phyloP scores from a whole-genome alignment of 345 rosid species.

The Mangifera indica region DNA sequence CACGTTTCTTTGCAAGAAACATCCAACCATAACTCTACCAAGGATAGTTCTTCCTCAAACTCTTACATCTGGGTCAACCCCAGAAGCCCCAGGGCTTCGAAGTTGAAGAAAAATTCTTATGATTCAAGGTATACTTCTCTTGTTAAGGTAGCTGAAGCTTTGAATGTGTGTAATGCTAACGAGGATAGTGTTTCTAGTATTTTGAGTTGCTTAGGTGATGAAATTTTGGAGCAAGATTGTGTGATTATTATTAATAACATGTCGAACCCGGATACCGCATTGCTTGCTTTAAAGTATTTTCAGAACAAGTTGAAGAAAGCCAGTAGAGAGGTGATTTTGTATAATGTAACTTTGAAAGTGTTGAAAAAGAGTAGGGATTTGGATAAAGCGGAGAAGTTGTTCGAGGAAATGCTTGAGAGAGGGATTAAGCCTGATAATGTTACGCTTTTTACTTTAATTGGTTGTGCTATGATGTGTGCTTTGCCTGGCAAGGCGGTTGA shows the following conservation, averaged over 20 bases:
- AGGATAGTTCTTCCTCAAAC: constrained; percentile 35
- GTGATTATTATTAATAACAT: constrained; percentile 77
- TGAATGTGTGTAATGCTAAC: constrained; percentile 44
- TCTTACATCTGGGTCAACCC: constrained; percentile 83
- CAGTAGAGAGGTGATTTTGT: constrained; percentile 55
- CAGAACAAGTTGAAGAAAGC: constrained; percentile 41
- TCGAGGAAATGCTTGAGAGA: constrained; percentile 67
- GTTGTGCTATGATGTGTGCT: constrained; percentile 65
- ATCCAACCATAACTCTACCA: constrained; percentile 11
- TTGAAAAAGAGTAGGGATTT: constrained; percentile 68
- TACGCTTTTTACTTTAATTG: constrained; percentile 71
- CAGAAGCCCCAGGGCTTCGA: constrained; percentile 69
- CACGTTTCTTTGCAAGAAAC: constrained; percentile 53
- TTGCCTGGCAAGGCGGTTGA: constrained; percentile 66
- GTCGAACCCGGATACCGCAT: constrained; percentile 65
- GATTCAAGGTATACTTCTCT: constrained; percentile 80
- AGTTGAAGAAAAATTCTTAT: constrained; percentile 54
- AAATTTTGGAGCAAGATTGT: constrained; percentile 69
- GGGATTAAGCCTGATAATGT: constrained; percentile 69
- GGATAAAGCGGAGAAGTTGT: constrained; percentile 60
- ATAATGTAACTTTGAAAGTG: constrained; percentile 77
- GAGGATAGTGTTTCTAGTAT: constrained; percentile 43
- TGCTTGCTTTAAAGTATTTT: constrained; percentile 54
- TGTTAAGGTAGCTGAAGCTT: constrained; percentile 54
- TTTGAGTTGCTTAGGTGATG: constrained; percentile 48